Evolutionary conservation across 2,329 filamentous ascomycete genomes (phyloP).

Genomic region (Venturia nashicola): DNA sequence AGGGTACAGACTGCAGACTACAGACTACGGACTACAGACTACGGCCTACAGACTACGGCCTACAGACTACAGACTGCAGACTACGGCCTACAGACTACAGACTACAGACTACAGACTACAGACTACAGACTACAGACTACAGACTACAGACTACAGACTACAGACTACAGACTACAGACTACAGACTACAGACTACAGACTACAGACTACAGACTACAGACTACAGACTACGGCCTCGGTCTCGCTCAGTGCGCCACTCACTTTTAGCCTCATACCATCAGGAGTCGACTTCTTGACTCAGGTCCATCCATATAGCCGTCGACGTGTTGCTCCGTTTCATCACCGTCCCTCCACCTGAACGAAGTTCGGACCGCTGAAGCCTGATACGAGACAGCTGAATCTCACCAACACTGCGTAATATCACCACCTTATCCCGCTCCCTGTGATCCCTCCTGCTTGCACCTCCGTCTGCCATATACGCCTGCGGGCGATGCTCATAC

Average conservation of each 20-base stretch:
- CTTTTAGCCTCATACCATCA: not conserved
- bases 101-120: no score
- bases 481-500: constrained; percentile 7
- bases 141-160: no score
- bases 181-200: no score
- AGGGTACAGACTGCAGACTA: no score
- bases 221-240: no score
- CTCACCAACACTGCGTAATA: not conserved
- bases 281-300: not conserved
- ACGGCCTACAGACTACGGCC: no score
- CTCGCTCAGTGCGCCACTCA: not conserved
- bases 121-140: no score
- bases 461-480: not conserved
- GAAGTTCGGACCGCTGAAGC: not conserved
- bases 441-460: not conserved
- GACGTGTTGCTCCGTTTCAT: not conserved
- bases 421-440: not conserved
- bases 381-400: not conserved
- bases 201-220: no score
- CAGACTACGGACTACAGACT: no score
- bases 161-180: no score
- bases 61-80: no score
- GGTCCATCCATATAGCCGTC: not conserved
- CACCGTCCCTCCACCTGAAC: not conserved
- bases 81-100: no score